Evolutionary conservation across 768 basidiomycete genomes (phyloP).

Genomic region (Lepiota subincarnata): DNA sequence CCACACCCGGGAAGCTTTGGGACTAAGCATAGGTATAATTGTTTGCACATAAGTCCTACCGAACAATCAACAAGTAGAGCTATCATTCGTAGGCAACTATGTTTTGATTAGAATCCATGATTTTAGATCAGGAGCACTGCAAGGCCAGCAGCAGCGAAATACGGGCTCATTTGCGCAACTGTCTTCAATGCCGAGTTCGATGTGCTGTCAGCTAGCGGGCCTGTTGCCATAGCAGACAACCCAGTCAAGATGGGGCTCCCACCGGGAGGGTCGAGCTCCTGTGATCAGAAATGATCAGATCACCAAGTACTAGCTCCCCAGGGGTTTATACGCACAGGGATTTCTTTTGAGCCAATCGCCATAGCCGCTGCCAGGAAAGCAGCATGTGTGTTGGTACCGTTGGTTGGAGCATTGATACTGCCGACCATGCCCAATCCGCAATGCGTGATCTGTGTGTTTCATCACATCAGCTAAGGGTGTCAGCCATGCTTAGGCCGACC

Average conservation of each 20-base stretch:
- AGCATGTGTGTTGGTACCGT: slow-evolving; percentile 13
- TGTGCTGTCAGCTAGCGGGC: not conserved
- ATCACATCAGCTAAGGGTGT: not conserved
- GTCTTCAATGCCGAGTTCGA: slow-evolving; percentile 6
- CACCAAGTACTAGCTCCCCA: not conserved
- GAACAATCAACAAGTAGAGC: too few species aligned
- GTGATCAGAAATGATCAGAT: not conserved
- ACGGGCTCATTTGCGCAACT: slow-evolving; percentile 6
- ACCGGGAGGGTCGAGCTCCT: slow-evolving; percentile 15
- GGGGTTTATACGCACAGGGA: slow-evolving; percentile 5
- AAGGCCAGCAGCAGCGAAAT: not conserved
- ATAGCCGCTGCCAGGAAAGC: slow-evolving; percentile 13
- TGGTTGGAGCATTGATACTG: slow-evolving; percentile 16
- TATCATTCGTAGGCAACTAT: not conserved
- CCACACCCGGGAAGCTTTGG: too few species aligned
- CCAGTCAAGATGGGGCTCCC: slow-evolving; percentile 10
- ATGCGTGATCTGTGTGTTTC: slow-evolving; percentile 25
- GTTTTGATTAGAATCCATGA: too few species aligned
- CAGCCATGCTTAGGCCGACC: not conserved
- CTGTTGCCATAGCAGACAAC: slow-evolving; percentile 8
- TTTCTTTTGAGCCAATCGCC: slow-evolving; percentile 12
- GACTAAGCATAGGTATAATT: not conserved
- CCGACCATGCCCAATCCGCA: slow-evolving; percentile 52
- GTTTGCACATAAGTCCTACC: too few species aligned
- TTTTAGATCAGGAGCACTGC: slow-evolving; percentile 7